Percentiles rank a stretch among this genome's conserved stretches.
Conservation (phyloP, 345 rosid species). For the Isatis tinctoria region DNA sequence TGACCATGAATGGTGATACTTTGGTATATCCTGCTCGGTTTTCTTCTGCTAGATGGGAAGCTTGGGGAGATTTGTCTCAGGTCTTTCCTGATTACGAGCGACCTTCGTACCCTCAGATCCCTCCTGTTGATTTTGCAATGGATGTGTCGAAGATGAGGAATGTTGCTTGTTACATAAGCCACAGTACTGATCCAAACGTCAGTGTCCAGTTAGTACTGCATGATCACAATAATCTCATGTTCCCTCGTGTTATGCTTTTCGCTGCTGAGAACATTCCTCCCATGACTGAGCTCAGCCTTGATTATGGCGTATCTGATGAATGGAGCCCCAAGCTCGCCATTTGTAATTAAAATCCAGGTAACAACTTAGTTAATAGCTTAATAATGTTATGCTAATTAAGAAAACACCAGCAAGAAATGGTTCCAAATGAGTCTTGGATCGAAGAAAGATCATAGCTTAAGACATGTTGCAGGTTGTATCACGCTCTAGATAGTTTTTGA, state of each 20-base stretch:
- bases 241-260: conserved; percentile 91
- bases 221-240: conserved; percentile 85
- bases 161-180: conserved; percentile 91
- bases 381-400: neutral
- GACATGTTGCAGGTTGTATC: neutral
- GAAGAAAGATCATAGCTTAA: neutral
- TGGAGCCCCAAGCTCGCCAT: conserved; percentile 73
- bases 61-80: conserved; percentile 89
- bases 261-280: conserved; percentile 91
- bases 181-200: conserved; percentile 77
- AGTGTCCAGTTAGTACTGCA: conserved; percentile 75
- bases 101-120: conserved; percentile 58
- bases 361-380: neutral
- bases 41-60: conserved; percentile 56
- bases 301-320: conserved; percentile 87
- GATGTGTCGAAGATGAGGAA: conserved; percentile 95
- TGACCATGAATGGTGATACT: conserved; percentile 77
- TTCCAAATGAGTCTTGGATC: neutral
- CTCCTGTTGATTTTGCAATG: conserved; percentile 90
- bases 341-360: conserved; percentile 46
- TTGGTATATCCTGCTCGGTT: conserved; percentile 74
- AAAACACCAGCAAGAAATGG: neutral
- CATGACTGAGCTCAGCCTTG: conserved; percentile 84
- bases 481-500: neutral
- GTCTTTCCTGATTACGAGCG: conserved; percentile 49